phyloP scores from a whole-genome alignment of 306 rosid species.

The Cucurbita argyrosperma region DNA sequence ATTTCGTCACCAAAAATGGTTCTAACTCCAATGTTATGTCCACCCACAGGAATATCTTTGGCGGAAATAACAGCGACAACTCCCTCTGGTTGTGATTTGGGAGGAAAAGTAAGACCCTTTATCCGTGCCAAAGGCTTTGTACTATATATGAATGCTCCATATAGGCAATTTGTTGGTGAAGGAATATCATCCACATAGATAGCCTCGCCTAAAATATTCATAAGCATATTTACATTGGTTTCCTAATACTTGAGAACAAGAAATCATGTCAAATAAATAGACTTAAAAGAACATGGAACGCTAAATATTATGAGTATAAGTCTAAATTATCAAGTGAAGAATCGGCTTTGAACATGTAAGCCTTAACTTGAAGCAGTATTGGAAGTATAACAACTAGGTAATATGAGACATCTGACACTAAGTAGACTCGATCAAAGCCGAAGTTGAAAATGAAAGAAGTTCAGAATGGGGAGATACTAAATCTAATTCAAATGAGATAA shows the following conservation, averaged over 20 bases:
- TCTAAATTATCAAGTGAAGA: not conserved
- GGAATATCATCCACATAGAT: constrained; percentile 83
- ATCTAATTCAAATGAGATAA: not conserved
- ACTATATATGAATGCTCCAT: constrained; percentile 68
- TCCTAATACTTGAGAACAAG: not conserved
- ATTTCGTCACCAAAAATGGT: constrained; percentile 48
- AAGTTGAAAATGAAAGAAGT: not conserved
- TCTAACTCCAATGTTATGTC: constrained; percentile 58
- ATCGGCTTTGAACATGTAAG: not conserved
- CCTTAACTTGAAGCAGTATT: not conserved
- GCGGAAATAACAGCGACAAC: constrained; percentile 40
- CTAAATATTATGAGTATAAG: not conserved
- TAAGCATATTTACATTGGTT: not conserved
- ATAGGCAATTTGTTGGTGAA: constrained; percentile 65
- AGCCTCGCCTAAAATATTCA: constrained; percentile 65
- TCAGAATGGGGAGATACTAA: not conserved
- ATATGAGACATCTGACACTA: not conserved
- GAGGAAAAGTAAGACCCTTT: constrained; percentile 34
- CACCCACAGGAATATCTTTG: constrained; percentile 59
- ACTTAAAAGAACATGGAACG: not conserved
- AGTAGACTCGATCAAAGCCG: not conserved
- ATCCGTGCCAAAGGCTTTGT: constrained; percentile 58
- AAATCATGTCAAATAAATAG: not conserved
- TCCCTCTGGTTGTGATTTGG: constrained; percentile 34
- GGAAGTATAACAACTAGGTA: not conserved